Conservation (phyloP, 176 grass and related monocot species). For the Phoenix dactylifera region DNA sequence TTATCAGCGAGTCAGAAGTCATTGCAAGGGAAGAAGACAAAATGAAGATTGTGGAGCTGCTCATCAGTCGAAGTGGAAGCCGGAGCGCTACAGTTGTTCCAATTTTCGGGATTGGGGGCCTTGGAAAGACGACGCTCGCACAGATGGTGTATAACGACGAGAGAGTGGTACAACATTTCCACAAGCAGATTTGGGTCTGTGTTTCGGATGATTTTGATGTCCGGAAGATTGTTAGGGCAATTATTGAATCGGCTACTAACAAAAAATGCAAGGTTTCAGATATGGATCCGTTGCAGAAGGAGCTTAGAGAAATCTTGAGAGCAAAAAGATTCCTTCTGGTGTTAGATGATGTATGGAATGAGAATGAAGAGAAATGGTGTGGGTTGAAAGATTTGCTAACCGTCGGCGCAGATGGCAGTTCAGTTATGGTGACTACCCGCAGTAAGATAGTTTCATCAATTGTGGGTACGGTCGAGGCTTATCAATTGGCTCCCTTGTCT, state of each 20-base stretch:
- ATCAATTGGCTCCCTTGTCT: no score
- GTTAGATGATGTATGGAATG: constrained; percentile 38
- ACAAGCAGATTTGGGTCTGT: constrained; percentile 25
- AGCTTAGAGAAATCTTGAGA: not conserved
- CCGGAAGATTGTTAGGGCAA: not conserved
- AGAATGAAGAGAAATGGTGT: constrained; percentile 4
- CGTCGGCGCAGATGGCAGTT: constrained; percentile 14
- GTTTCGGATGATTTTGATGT: constrained; percentile 23
- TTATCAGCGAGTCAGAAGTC: constrained; percentile 11
- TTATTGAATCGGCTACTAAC: constrained; percentile 5
- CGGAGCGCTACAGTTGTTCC: constrained; percentile 19
- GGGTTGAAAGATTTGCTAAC: not conserved
- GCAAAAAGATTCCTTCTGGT: constrained; percentile 13
- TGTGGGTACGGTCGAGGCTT: no score
- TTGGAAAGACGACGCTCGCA: constrained; percentile 36
- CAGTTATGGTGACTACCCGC: no score
- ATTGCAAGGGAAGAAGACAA: constrained; percentile 25
- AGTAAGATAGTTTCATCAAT: no score
- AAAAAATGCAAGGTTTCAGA: not conserved
- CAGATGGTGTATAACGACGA: constrained; percentile 29
- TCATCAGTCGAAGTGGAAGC: not conserved
- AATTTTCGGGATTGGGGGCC: constrained; percentile 32
- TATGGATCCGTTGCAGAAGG: not conserved
- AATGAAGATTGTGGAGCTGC: constrained; percentile 10
- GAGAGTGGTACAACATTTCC: constrained; percentile 10